Base-by-base conservation (phyloP, 192 early-diverging fungal genomes). In the Linnemannia schmuckeri region DNA sequence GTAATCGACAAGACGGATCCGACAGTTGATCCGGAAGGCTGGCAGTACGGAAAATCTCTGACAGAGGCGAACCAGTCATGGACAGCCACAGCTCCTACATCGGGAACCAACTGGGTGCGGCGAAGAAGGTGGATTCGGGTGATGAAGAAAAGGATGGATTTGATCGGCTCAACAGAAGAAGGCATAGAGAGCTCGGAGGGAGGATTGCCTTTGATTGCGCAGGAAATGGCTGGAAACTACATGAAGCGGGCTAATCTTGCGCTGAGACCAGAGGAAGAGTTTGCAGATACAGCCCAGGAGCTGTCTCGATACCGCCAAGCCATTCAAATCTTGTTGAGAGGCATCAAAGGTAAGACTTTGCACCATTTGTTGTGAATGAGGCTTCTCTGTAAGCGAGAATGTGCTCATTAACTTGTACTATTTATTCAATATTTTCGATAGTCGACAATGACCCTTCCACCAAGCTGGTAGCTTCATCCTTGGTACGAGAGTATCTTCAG, bases 121-220 rank as follows among this genome's bases (percentile, higher is more conserved):
- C 82, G 96, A 15, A 85, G 95, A 42, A 89, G 94, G 72, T 97
- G 96, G 96, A 92, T 96, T 33, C 89, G 95, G 6, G 93, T 96
- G 13, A 93, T 95, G 87, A 97, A 97, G 83, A 89, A 93, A 69
- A 89, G 91, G 49, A 80, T 94, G 78, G 92, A 94, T 47, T 33
- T 82, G 30, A 40, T 79, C 37, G 71, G 33, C 22, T 18, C 55
- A 2, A 22, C 69, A 20, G 79, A 54, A 41, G 79, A 77, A 40
- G 27, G n/a, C n/a, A 63, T 46, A 12, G 81, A 73, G 18, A 72
- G 52, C 38, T 27, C 47, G 4, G 71, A 83, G 20, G 24, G 57
- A 35, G 63, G 22, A 18, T 72, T 72, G 42, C 10, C 17, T 12
- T 46, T 72, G 20, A 76, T 63, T 3, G 10, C 27, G n/a, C 68